Base-by-base conservation (phyloP, 2,329 filamentous ascomycete species). In the Pochonia chlamydosporia region DNA sequence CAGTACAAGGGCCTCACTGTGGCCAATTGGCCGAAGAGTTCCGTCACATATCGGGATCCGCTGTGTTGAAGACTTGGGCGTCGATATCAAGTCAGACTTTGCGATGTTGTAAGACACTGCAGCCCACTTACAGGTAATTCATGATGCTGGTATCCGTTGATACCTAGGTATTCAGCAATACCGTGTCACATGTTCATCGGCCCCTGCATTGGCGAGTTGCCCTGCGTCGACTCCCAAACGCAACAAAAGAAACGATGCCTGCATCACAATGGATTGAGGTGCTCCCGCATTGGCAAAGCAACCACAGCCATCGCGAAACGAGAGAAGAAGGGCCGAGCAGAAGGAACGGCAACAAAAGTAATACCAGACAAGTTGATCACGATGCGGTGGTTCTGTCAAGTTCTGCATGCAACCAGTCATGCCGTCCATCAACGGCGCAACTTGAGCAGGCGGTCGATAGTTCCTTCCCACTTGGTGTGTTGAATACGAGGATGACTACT, bases 401-500 rank as follows among this genome's bases (percentile, higher is more conserved):
- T 11, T 7, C 18, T 6, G 23, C n/a, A 18, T n/a, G n/a, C n/a
- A n/a, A n/a, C n/a, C n/a, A n/a, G n/a, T n/a, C n/a, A n/a, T n/a
- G n/a, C n/a, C n/a, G n/a, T n/a, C n/a, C n/a, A n/a, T n/a, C n/a
- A 39, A 28, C 26, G 35, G 8, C 20, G 16, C 35, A 39, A 5
- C 4, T 6, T 5, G 20, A 7, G n/a, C 18, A 11, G 20, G 3
- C 35, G 4, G 43, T 26, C 16, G 18, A 35, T 37, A 28, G 42
- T 33, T 31, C 42, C 47, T 49, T 45, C 42, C 46, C 37, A 40
- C 41, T 36, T 26, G 11, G n/a, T 36, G 37, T 14, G 28, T 16
- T 23, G 42, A 49, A 49, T 49, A 49, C 47, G 47, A 45, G 37
- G n/a, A 30, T 14, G 23, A 23, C 35, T 24, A 37, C 26, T 30